These are phyloP conservation scores for Aspergillus versicolor DNA, from an alignment of 2,329 filamentous ascomycete species.

Conservation along the genomic window DNA sequence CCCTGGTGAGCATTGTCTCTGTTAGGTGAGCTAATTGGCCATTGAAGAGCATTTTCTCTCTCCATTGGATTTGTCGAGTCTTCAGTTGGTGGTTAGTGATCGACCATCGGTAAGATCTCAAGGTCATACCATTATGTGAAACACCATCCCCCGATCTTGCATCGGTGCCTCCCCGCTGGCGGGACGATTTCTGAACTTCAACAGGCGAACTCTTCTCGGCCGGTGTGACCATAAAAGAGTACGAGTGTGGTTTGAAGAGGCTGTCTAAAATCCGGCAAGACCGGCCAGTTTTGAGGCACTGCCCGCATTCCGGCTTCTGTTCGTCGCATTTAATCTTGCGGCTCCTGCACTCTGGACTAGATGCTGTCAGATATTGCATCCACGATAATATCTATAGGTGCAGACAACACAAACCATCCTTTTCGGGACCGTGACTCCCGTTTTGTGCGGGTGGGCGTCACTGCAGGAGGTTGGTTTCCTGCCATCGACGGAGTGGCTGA, in stretches of 20 bases:
- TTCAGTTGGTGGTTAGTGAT: not conserved
- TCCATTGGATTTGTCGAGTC: not conserved
- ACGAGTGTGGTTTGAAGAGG: conserved; percentile 14
- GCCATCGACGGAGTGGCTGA: not conserved
- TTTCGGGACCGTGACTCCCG: not conserved
- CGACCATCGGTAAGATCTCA: not conserved
- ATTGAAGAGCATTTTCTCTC: not conserved
- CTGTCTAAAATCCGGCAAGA: conserved; percentile 20
- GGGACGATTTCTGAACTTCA: not conserved
- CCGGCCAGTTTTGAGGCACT: conserved; percentile 18
- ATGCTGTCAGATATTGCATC: not conserved
- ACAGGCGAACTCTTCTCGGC: fast-evolving
- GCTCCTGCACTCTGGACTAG: conserved; percentile 13
- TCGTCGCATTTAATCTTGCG: conserved; percentile 26
- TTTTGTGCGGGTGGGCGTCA: not conserved
- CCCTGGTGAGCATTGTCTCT: no score
- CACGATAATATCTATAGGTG: not conserved
- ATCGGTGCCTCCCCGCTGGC: not conserved
- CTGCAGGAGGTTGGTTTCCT: not conserved
- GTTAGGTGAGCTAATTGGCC: not conserved
- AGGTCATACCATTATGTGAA: not conserved
- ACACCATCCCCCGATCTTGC: not conserved
- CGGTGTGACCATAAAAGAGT: not conserved
- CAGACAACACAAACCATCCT: not conserved
- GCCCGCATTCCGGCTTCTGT: conserved; percentile 18